Evolutionary conservation across 768 basidiomycete species (phyloP).

Genomic region (Amanita pallidorosea): DNA sequence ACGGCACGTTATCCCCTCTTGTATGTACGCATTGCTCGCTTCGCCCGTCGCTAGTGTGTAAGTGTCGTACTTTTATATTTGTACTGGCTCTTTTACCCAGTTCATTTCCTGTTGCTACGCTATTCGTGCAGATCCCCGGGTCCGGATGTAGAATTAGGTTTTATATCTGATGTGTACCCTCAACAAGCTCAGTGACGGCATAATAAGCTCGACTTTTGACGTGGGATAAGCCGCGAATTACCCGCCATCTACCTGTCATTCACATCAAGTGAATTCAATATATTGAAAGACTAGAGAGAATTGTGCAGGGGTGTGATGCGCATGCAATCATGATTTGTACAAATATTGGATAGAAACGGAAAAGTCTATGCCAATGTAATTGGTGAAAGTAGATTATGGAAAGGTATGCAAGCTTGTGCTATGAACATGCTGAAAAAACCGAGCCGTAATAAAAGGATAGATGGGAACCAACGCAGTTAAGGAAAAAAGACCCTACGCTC

Average conservation of each 20-base stretch:
- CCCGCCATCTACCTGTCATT: neutral
- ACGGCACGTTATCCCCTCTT: neutral
- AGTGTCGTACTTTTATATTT: neutral
- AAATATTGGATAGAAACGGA: neutral
- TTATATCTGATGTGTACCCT: neutral
- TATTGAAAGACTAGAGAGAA: neutral
- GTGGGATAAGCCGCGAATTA: neutral
- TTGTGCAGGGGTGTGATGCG: neutral
- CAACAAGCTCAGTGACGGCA: neutral
- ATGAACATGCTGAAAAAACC: neutral
- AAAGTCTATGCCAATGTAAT: neutral
- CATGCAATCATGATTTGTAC: neutral
- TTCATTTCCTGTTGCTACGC: neutral
- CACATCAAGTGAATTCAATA: neutral
- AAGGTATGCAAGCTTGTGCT: slow-evolving; percentile 5
- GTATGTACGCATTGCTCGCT: neutral
- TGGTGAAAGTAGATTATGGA: neutral
- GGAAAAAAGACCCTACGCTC: neutral
- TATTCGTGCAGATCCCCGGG: neutral
- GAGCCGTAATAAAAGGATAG: neutral
- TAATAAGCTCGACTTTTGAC: neutral
- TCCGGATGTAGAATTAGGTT: neutral
- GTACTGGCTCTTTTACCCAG: neutral
- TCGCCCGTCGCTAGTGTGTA: neutral
- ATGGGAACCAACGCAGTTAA: neutral